A percentile compares a stretch with the other conserved stretches of the same genome.
Evolutionary conservation across 1,284 basidiomycete species (phyloP).

Genomic region (Farysia itapuensis): DNA sequence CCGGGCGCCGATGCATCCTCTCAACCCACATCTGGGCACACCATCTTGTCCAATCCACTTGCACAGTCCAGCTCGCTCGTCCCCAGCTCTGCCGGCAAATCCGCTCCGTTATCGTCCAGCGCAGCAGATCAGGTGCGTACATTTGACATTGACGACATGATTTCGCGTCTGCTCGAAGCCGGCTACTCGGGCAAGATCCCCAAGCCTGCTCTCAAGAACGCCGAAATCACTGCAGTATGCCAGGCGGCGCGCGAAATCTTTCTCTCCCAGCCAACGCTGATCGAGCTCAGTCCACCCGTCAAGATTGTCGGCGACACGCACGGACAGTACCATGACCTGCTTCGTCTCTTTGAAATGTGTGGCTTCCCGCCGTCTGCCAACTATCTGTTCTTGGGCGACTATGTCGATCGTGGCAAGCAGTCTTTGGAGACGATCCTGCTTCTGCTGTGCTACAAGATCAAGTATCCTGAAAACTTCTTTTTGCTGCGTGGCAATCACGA

Average conservation of each 20-base stretch:
- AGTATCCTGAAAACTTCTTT: constrained; percentile 99
- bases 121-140: constrained; percentile 59
- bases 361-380: constrained; percentile 97
- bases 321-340: constrained; percentile 97
- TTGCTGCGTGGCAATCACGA: constrained; percentile 97
- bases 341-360: constrained; percentile 98
- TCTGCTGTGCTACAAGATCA: constrained; percentile 91
- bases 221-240: constrained; percentile 92
- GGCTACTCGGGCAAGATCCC: constrained; percentile 97
- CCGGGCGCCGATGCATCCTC: constrained; percentile 18
- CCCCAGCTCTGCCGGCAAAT: constrained; percentile 22
- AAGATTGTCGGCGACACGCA: constrained; percentile 99
- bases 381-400: constrained; percentile 98
- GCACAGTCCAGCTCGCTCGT: constrained; percentile 18
- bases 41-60: constrained; percentile 41
- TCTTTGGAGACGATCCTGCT: constrained; percentile 96
- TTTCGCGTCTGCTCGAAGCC: constrained; percentile 89
- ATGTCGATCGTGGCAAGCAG: constrained; percentile 98
- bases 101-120: constrained; percentile 14
- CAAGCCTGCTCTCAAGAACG: constrained; percentile 94
- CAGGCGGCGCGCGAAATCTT: constrained; percentile 96
- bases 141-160: constrained; percentile 98
- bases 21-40: constrained; percentile 16
- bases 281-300: constrained; percentile 95
- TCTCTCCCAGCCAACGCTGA: constrained; percentile 91